These are phyloP conservation scores for Hypoxylon sp. DNA, from an alignment of 2,329 filamentous ascomycete genomes.

Conservation along the genomic window DNA sequence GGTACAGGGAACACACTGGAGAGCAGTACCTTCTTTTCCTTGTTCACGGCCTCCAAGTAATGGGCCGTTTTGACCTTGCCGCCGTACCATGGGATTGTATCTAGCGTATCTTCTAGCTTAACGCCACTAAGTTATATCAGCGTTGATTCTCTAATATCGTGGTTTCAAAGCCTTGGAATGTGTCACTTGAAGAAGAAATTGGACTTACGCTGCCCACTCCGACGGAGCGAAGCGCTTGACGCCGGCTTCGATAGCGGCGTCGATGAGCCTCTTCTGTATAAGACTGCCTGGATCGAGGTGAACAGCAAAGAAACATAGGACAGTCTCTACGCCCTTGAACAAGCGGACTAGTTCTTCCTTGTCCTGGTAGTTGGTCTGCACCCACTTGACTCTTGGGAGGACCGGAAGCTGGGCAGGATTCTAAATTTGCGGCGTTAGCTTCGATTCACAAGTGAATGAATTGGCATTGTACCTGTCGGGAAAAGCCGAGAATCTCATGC, in stretches of 20 bases:
- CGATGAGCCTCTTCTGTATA: slow-evolving; percentile 40
- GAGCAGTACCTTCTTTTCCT: slow-evolving; percentile 46
- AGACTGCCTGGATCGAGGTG: slow-evolving; percentile 32
- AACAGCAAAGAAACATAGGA: slow-evolving; percentile 40
- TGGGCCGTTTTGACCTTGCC: slow-evolving; percentile 52
- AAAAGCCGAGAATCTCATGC: slow-evolving; percentile 27
- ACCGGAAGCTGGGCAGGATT: slow-evolving; percentile 28
- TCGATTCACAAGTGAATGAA: background rate
- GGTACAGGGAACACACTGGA: background rate
- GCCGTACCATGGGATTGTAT: slow-evolving; percentile 46
- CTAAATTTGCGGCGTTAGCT: slow-evolving; percentile 12
- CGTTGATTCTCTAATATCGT: slow-evolving; percentile 1
- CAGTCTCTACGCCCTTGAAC: slow-evolving; percentile 38
- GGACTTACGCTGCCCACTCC: slow-evolving; percentile 38
- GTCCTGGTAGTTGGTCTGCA: slow-evolving; percentile 33
- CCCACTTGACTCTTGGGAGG: slow-evolving; percentile 26
- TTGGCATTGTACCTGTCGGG: slow-evolving; percentile 21
- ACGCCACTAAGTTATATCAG: too few species aligned
- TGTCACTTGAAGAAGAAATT: background rate
- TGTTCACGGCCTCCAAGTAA: slow-evolving; percentile 55
- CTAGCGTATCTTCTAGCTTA: slow-evolving; percentile 20
- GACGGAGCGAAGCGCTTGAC: slow-evolving; percentile 42
- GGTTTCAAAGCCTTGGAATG: background rate
- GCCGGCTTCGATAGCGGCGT: slow-evolving; percentile 39
- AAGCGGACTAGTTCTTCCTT: slow-evolving; percentile 26